Conservation (phyloP, 345 rosid genomes). For the Brassica incana region DNA sequence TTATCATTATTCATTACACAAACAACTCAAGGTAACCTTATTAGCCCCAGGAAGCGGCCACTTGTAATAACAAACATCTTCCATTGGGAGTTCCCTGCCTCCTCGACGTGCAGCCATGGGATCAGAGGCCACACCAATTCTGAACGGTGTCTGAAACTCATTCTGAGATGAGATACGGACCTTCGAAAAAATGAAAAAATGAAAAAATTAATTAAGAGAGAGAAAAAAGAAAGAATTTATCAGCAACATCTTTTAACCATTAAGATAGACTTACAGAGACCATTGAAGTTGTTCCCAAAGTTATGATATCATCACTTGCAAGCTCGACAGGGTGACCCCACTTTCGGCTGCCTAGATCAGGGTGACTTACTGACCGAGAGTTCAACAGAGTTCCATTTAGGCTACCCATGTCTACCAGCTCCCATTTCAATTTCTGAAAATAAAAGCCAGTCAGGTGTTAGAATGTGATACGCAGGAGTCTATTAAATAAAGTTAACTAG, state of each 20-base stretch:
- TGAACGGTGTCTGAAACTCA: slow-evolving; percentile 61
- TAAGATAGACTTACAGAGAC: slow-evolving; percentile 59
- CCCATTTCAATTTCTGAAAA: slow-evolving; percentile 90
- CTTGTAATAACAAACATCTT: slow-evolving; percentile 84
- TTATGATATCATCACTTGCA: slow-evolving; percentile 75
- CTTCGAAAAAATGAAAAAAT: slow-evolving; percentile 50
- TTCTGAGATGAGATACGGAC: slow-evolving; percentile 62
- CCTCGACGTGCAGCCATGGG: slow-evolving; percentile 97
- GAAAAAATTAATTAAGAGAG: not conserved
- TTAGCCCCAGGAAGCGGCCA: slow-evolving; percentile 91
- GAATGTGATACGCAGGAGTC: slow-evolving; percentile 25
- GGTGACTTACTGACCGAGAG: slow-evolving; percentile 62
- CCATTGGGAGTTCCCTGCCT: slow-evolving; percentile 92
- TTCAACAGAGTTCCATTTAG: slow-evolving; percentile 94
- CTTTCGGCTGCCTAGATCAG: slow-evolving; percentile 66
- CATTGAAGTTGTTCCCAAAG: slow-evolving; percentile 79
- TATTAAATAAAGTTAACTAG: slow-evolving; percentile 22
- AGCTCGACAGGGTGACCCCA: slow-evolving; percentile 84
- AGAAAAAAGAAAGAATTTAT: not conserved
- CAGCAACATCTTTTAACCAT: slow-evolving; percentile 14
- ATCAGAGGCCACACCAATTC: slow-evolving; percentile 87
- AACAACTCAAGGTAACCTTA: slow-evolving; percentile 55
- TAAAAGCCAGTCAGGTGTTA: slow-evolving; percentile 18
- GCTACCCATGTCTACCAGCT: slow-evolving; percentile 96
- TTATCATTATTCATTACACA: slow-evolving; percentile 5